Evolutionary conservation across 73 alveolate species (phyloP).

Genomic region (Effrenium voratum): DNA sequence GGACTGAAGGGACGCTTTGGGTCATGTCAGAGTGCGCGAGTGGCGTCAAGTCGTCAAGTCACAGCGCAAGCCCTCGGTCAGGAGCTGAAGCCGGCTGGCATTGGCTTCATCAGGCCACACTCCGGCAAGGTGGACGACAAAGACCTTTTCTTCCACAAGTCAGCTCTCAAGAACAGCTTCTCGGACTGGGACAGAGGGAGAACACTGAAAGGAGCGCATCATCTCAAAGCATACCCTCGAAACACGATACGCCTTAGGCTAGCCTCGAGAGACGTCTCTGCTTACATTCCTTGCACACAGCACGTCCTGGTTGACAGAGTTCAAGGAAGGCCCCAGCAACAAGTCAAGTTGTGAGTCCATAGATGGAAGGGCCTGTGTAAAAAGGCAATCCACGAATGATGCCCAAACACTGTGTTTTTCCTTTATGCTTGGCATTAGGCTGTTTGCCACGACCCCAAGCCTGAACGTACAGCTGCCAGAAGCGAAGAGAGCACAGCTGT

Average conservation of each 20-base stretch:
- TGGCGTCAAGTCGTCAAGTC: neutral
- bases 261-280: neutral
- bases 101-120: conserved; percentile 81
- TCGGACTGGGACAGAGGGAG: neutral
- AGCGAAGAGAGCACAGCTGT: too few species aligned
- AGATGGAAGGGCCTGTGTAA: too few species aligned
- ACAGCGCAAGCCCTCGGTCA: neutral
- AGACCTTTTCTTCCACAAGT: conserved; percentile 87
- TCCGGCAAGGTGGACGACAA: conserved; percentile 89
- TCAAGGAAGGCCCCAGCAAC: neutral
- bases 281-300: neutral
- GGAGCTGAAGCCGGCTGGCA: conserved; percentile 89
- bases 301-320: neutral
- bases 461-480: too few species aligned
- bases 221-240: too few species aligned
- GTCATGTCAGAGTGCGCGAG: neutral
- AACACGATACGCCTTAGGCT: too few species aligned
- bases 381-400: too few species aligned
- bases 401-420: too few species aligned
- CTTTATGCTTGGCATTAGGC: too few species aligned
- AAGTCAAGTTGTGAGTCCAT: too few species aligned
- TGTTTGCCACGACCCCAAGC: too few species aligned
- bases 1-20: neutral
- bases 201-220: too few species aligned
- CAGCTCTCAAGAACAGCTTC: conserved; percentile 70